phyloP scores from a whole-genome alignment of 2,329 filamentous ascomycete genomes.

The Akanthomyces lecanii region DNA sequence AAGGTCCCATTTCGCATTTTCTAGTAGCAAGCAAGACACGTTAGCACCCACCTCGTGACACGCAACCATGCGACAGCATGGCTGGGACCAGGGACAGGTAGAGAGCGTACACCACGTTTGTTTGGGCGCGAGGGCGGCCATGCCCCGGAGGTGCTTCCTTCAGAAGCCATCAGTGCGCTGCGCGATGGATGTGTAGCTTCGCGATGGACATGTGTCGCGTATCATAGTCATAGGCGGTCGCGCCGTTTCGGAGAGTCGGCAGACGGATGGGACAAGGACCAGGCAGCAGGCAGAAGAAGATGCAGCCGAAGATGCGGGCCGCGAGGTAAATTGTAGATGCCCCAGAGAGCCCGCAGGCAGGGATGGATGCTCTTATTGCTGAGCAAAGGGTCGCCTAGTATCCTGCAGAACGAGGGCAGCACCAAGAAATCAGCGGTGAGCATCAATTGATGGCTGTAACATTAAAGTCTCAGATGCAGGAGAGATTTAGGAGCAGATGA shows the following conservation, averaged over 20 bases:
- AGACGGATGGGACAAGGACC: neutral
- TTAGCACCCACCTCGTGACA: neutral
- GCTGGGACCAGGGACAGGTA: neutral
- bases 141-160: slow-evolving; percentile 9
- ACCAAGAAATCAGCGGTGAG: neutral
- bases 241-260: neutral
- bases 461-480: neutral
- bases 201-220: neutral
- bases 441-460: neutral
- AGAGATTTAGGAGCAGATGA: neutral
- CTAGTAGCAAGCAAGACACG: slow-evolving; percentile 32
- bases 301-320: neutral
- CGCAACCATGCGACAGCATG: neutral
- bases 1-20: slow-evolving; percentile 82
- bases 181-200: neutral
- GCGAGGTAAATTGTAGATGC: neutral
- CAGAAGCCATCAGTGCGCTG: slow-evolving; percentile 11
- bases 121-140: slow-evolving; percentile 15
- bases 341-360: neutral
- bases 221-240: slow-evolving; percentile 4
- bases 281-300: neutral
- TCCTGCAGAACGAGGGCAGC: neutral
- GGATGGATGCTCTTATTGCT: neutral
- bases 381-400: neutral
- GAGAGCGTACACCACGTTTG: slow-evolving; percentile 14